Evolutionary conservation across 352 stramenopile genomes (phyloP).

Genomic region (Globisporangium apiculatum): DNA sequence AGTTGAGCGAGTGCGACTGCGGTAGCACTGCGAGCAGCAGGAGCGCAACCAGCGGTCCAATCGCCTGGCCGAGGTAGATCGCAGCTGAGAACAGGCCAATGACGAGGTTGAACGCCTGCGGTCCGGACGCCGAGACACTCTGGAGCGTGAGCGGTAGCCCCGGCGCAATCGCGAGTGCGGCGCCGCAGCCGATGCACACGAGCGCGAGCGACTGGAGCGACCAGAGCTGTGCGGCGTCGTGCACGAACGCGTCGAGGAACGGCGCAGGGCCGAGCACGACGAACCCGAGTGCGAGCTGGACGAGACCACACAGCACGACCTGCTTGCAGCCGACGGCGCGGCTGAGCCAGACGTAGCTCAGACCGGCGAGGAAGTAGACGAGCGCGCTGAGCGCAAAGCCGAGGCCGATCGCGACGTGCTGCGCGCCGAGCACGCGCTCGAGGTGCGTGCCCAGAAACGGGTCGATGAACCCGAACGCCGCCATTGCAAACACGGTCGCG

Average conservation of each 20-base stretch:
- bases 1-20: constrained; percentile 30
- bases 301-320: constrained; percentile 48
- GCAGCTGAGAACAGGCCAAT: constrained; percentile 61
- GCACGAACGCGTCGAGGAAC: constrained; percentile 37
- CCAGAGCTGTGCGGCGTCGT: constrained; percentile 35
- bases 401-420: constrained; percentile 54
- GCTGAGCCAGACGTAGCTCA: constrained; percentile 57
- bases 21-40: constrained; percentile 44
- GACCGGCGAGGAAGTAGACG: constrained; percentile 55
- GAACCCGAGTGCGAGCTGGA: constrained; percentile 42
- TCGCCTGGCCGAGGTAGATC: constrained; percentile 59
- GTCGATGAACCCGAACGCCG: constrained; percentile 68
- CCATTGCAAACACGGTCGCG: constrained; percentile 53
- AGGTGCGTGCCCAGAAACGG: constrained; percentile 57
- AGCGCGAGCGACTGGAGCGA: constrained; percentile 41
- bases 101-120: constrained; percentile 48
- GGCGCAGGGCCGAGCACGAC: constrained; percentile 51
- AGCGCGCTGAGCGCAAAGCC: constrained; percentile 59
- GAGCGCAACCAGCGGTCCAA: constrained; percentile 51
- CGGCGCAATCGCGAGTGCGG: constrained; percentile 49
- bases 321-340: constrained; percentile 52
- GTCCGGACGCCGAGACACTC: constrained; percentile 29
- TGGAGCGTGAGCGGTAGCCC: constrained; percentile 51
- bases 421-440: constrained; percentile 42
- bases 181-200: constrained; percentile 46